Conservation (phyloP, 306 rosid genomes). For the Rosa persica region DNA sequence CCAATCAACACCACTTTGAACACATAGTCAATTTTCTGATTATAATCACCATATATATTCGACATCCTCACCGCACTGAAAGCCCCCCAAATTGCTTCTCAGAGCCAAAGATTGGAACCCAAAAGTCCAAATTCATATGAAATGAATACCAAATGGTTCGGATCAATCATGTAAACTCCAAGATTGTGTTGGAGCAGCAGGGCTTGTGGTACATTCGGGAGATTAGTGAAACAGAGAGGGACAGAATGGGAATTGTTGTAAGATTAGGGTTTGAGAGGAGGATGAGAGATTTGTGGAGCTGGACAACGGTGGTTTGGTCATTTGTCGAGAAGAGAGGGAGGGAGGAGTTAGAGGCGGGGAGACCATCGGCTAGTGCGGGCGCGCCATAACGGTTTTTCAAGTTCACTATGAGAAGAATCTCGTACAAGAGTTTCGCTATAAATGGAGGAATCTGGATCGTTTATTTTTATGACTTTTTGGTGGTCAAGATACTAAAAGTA, state of each 20-base stretch:
- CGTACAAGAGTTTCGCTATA: no score
- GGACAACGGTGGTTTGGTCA: neutral
- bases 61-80: constrained; percentile 49
- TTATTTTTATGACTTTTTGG: no score
- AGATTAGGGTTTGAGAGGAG: constrained; percentile 17
- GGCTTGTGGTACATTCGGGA: neutral
- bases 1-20: constrained; percentile 94
- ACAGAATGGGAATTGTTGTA: constrained; percentile 6
- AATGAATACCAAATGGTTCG: neutral
- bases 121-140: neutral
- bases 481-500: no score
- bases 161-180: neutral
- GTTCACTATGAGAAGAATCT: neutral
- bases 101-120: constrained; percentile 20
- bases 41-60: constrained; percentile 70
- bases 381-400: constrained; percentile 32
- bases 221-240: constrained; percentile 7
- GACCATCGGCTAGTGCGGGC: constrained; percentile 32
- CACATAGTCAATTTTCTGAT: constrained; percentile 84
- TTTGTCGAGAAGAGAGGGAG: constrained; percentile 4
- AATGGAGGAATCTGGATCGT: no score
- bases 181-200: neutral
- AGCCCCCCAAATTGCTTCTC: constrained; percentile 4
- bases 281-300: constrained; percentile 18
- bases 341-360: constrained; percentile 21